phyloP scores from a whole-genome alignment of 179 eudicot genomes.

The Beta corolliflora region DNA sequence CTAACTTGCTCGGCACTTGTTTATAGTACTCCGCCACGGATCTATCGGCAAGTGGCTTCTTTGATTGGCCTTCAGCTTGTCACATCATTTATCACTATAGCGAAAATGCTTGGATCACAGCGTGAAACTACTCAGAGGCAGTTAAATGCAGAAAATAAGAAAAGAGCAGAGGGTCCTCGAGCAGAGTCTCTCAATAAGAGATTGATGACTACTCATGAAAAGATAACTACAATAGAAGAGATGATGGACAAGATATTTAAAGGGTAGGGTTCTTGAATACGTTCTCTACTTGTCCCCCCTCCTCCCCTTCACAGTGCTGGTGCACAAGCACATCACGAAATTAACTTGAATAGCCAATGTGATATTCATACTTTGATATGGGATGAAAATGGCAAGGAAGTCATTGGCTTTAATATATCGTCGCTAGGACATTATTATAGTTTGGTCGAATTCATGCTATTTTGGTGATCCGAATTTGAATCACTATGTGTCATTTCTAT shows the following conservation, averaged over 20 bases:
- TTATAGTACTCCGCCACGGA: slow-evolving; percentile 91
- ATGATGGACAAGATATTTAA: slow-evolving; percentile 96
- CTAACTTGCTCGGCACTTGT: slow-evolving; percentile 27
- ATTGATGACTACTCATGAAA: slow-evolving; percentile 73
- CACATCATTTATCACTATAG: slow-evolving; percentile 77
- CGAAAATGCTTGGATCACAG: slow-evolving; percentile 83
- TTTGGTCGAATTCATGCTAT: no score
- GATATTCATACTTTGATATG: no score
- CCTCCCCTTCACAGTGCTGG: background rate
- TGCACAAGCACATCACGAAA: background rate
- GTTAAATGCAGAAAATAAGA: slow-evolving; percentile 86
- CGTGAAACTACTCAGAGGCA: slow-evolving; percentile 98
- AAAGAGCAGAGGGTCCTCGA: slow-evolving; percentile 77
- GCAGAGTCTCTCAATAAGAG: slow-evolving; percentile 86
- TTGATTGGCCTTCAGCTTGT: slow-evolving; percentile 92
- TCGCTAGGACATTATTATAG: no score
- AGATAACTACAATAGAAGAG: slow-evolving; percentile 76
- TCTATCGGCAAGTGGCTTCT: slow-evolving; percentile 89
- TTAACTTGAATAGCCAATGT: background rate
- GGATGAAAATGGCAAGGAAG: background rate
- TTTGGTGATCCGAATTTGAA: no score
- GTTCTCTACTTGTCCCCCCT: slow-evolving; percentile 2
- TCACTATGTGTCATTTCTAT: background rate
- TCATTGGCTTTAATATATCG: no score
- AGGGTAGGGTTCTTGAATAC: slow-evolving; percentile 49